phyloP scores from a whole-genome alignment of 352 stramenopile genomes.

The Phytophthora fragariaefolia region DNA sequence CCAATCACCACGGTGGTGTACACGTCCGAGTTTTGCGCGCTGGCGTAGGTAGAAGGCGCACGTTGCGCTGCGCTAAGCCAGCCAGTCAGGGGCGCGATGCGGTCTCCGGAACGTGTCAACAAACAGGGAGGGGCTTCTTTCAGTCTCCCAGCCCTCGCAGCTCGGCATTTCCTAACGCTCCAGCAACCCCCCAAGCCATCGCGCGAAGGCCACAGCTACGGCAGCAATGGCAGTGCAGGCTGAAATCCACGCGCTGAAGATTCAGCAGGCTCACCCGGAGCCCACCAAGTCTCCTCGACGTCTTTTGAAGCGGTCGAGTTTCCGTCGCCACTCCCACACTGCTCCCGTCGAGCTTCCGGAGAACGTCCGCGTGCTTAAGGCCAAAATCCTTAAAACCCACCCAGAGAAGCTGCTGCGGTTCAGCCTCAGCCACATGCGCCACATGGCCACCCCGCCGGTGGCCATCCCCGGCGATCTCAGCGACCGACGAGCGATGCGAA shows the following conservation, averaged over 20 bases:
- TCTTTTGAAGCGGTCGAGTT: constrained; percentile 27
- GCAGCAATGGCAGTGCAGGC: constrained; percentile 33
- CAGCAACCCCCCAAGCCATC: constrained; percentile 3
- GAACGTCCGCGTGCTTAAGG: constrained; percentile 51
- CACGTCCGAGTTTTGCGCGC: constrained; percentile 16
- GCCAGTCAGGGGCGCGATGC: constrained; percentile 4
- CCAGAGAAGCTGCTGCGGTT: constrained; percentile 51
- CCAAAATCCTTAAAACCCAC: constrained; percentile 53
- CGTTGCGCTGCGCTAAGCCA: constrained; percentile 8
- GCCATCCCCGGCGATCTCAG: constrained; percentile 46
- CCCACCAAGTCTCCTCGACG: constrained; percentile 23
- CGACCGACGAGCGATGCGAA: constrained; percentile 35
- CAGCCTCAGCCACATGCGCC: constrained; percentile 54
- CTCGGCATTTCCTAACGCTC: constrained; percentile 32
- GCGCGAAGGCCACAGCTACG: neutral
- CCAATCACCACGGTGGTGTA: constrained; percentile 27
- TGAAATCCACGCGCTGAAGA: constrained; percentile 18
- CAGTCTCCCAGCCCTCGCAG: constrained; percentile 4
- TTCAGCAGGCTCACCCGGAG: constrained; percentile 25
- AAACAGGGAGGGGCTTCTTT: too few species aligned
- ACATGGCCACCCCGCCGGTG: constrained; percentile 52
- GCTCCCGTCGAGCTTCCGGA: constrained; percentile 31
- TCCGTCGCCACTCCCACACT: constrained; percentile 26
- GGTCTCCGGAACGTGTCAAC: constrained; percentile 13
- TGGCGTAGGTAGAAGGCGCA: constrained; percentile 15